Conservation (phyloP, 495 filamentous ascomycete species). For the Aspergillus avenaceus region DNA sequence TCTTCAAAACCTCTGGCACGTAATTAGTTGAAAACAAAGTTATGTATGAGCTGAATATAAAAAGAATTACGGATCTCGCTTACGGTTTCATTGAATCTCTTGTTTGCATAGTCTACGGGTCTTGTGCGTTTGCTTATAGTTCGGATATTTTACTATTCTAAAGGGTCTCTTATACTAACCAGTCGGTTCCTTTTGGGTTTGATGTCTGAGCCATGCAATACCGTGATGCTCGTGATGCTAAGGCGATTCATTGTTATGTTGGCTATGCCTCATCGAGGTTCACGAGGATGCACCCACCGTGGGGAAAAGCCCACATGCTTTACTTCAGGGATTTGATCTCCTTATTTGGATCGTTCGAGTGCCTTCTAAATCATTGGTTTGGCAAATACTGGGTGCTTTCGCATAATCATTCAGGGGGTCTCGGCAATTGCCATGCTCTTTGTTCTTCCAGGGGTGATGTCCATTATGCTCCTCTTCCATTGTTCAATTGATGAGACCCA, state of each 20-base stretch:
- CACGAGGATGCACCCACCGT: too few species aligned
- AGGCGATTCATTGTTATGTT: too few species aligned
- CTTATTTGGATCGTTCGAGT: not conserved
- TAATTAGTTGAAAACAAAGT: slow-evolving; percentile 6
- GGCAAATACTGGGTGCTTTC: not conserved
- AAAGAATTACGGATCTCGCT: not conserved
- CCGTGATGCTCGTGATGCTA: too few species aligned
- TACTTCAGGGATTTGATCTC: too few species aligned
- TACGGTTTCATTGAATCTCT: not conserved
- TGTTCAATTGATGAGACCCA: not conserved
- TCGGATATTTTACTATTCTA: not conserved
- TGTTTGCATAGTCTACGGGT: not conserved
- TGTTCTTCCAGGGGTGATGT: not conserved
- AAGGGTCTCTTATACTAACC: too few species aligned
- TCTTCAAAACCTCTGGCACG: not conserved
- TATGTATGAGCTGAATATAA: slow-evolving; percentile 3
- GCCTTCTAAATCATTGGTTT: not conserved
- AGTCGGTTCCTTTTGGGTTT: too few species aligned
- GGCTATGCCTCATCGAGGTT: too few species aligned
- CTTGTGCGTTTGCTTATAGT: not conserved
- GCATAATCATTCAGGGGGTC: not conserved
- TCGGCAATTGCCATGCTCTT: not conserved
- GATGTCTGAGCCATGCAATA: too few species aligned
- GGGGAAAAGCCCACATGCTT: too few species aligned
- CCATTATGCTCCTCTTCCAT: not conserved